Percentiles rank a stretch among this genome's conserved stretches.
Evolutionary conservation across 163 green algal genomes (phyloP).

Genomic region (Prototheca wickerhamii): DNA sequence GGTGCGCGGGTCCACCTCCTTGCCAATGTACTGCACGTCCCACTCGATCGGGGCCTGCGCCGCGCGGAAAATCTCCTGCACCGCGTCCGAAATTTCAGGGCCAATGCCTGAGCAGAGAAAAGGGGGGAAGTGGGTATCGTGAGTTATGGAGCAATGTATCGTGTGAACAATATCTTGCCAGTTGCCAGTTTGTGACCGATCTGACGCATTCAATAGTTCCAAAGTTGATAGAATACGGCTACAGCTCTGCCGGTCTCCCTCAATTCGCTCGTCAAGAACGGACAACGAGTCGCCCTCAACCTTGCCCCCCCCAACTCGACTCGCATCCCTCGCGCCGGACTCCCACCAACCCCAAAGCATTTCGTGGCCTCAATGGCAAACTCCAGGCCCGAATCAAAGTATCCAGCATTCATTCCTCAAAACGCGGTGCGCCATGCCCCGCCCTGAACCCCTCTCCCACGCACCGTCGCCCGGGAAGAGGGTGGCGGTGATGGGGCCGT

Average conservation of each 20-base stretch:
- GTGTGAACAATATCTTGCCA: not conserved
- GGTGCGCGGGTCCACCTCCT: slow-evolving; percentile 74
- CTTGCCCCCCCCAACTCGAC: too few relatives aligned
- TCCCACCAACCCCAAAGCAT: too few relatives aligned
- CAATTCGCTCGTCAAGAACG: not conserved
- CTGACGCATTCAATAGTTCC: too few relatives aligned
- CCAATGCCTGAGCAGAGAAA: slow-evolving; percentile 69
- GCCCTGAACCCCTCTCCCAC: too few relatives aligned
- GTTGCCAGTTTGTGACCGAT: too few relatives aligned
- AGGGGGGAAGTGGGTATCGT: not conserved
- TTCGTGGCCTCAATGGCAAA: too few relatives aligned
- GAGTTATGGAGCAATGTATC: not conserved
- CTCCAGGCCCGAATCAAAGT: not conserved
- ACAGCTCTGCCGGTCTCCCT: too few relatives aligned
- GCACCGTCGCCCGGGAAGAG: slow-evolving; percentile 81
- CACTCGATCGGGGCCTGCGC: slow-evolving; percentile 67
- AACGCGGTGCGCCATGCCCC: not conserved
- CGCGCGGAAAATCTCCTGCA: slow-evolving; percentile 68
- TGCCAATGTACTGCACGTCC: slow-evolving; percentile 84
- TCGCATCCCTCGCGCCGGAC: not conserved
- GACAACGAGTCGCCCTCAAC: not conserved
- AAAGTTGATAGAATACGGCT: too few relatives aligned
- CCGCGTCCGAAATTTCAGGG: slow-evolving; percentile 79
- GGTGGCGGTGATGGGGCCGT: slow-evolving; percentile 53
- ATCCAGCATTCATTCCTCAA: not conserved